Conservation (phyloP, 106 monocot genomes). For the Gastrodia elata region DNA sequence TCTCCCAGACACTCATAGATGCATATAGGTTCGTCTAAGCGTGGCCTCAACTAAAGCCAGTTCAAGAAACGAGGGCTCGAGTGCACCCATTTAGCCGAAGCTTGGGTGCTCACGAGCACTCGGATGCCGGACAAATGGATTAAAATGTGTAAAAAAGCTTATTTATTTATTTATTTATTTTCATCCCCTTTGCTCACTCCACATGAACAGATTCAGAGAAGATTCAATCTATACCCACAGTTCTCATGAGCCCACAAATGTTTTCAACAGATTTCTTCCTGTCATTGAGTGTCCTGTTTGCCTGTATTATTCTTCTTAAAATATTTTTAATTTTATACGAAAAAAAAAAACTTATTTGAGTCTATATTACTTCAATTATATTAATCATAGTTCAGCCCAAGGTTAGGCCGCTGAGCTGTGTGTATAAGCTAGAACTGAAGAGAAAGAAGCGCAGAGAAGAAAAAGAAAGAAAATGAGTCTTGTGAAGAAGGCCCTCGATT, state of each 20-base stretch:
- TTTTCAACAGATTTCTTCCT: conserved; percentile 3
- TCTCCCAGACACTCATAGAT: too few relatives aligned
- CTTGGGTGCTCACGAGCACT: too few relatives aligned
- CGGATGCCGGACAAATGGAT: too few relatives aligned
- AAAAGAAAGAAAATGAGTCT: not conserved
- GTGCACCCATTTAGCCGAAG: too few relatives aligned
- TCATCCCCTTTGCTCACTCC: not conserved
- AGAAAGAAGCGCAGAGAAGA: not conserved
- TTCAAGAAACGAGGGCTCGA: too few relatives aligned
- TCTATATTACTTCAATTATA: too few relatives aligned
- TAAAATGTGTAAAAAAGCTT: too few relatives aligned
- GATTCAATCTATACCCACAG: not conserved
- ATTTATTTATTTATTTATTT: too few relatives aligned
- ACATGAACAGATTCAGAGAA: not conserved
- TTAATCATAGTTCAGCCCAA: not conserved
- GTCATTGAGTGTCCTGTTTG: not conserved
- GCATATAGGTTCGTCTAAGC: too few relatives aligned
- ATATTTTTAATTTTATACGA: too few relatives aligned
- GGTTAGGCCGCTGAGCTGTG: not conserved
- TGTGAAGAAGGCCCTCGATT: not conserved
- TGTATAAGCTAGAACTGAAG: not conserved
- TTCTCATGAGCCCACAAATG: not conserved
- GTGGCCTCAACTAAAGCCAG: too few relatives aligned
- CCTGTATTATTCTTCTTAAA: not conserved
- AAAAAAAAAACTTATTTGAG: too few relatives aligned